Evolutionary conservation across 2,329 filamentous ascomycete genomes (phyloP), one percentile per base, ranked within the genome.

Genomic region (Arthrobotrys megalospora): DNA sequence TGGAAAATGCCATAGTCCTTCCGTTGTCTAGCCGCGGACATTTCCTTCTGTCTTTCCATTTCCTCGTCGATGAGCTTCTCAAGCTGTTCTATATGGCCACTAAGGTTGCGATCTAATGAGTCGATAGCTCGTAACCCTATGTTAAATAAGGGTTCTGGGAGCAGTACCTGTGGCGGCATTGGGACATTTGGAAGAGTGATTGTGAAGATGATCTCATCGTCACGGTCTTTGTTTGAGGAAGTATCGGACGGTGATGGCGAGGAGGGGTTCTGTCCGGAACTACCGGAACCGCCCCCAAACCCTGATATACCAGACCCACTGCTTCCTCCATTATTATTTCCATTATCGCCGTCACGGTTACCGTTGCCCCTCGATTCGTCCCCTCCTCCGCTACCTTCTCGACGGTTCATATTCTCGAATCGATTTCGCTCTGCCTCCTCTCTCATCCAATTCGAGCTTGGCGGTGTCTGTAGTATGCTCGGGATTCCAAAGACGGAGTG

Each of bases 401-500:
- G 60, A 32, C 52, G 66, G 50, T 50, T 78, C 36, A 67, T 52
- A 24, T 55, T 68, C 21, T 78, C 75, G 58, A 78, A 58, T 34
- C 43, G 62, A 21, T 11, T 69, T 19, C 76, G 63, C 16, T 79
- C 76, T 16, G n/a, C 19, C 24, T 82, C 80, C 24, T 82, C 80
- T 41, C 73, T 79, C 24, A 82, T 75, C 79, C 81, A 82, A 50
- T 73, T 80, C 34, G 60, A 73, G 36, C 69, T 76, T 3, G 68
- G 48, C 3, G 81, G 79, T 7, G 81, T 80, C 10, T 81, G 76
- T 10, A 82, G 75, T 43, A 81, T 81, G 45, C 79, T 81, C 12
- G 81, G 81, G 8, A 82, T 80, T 6, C 81, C 81, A 55, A 82
- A 82, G 16, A 82, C 72, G 16, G 80, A 80, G 64, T 82, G 81